Percentiles rank a stretch among this genome's conserved stretches.
phyloP scores from a whole-genome alignment of 2,329 filamentous ascomycete species.

The Coleophoma eucalyptorum region DNA sequence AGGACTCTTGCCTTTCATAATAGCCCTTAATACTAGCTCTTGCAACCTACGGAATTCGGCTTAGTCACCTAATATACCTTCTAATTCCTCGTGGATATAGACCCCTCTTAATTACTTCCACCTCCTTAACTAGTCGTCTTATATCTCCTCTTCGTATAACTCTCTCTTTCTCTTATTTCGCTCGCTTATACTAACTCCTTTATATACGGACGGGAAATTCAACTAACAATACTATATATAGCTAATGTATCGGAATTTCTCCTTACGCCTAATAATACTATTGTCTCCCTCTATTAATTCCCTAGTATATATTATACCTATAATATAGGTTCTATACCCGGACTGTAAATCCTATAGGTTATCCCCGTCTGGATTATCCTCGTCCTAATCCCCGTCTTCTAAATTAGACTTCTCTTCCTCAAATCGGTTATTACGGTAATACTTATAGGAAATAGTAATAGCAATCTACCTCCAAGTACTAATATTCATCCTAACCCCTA shows the following conservation, averaged over 20 bases:
- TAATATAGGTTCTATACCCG: slow-evolving; percentile 4
- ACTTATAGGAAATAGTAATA: slow-evolving; percentile 2
- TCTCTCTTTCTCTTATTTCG: slow-evolving; percentile 6
- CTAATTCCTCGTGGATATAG: no score
- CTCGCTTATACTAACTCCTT: slow-evolving; percentile 4
- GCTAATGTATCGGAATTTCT: slow-evolving; percentile 5
- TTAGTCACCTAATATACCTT: slow-evolving; percentile 4
- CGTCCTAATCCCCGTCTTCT: no score
- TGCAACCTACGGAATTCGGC: slow-evolving; percentile 6
- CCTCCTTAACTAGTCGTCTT: slow-evolving; percentile 4
- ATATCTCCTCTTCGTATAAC: slow-evolving; percentile 6
- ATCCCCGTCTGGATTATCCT: no score
- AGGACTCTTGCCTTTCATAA: slow-evolving; percentile 8
- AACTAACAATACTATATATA: slow-evolving; percentile 7
- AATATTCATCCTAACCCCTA: slow-evolving; percentile 7
- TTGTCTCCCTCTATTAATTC: slow-evolving; percentile 11
- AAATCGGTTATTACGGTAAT: not conserved
- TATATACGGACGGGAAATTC: no score
- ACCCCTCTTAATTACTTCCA: slow-evolving; percentile 9
- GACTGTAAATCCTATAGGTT: no score
- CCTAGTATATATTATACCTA: slow-evolving; percentile 5
- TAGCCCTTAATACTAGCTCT: slow-evolving; percentile 6
- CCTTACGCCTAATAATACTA: slow-evolving; percentile 5
- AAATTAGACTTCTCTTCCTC: no score
- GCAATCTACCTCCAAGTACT: slow-evolving; percentile 5